phyloP scores from a whole-genome alignment of 306 rosid species.

The Cicer yamashitae region DNA sequence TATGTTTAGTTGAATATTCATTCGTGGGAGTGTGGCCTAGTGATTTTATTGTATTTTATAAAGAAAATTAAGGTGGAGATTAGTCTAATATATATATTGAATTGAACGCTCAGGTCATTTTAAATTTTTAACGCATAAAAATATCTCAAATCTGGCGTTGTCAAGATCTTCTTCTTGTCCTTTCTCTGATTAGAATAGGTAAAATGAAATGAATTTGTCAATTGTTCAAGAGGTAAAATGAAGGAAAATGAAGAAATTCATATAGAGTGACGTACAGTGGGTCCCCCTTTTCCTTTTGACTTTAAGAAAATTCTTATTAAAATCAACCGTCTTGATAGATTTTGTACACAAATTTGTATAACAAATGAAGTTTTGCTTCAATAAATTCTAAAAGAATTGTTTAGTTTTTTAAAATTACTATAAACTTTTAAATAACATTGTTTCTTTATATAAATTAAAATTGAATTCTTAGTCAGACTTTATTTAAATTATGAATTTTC shows the following conservation, averaged over 20 bases:
- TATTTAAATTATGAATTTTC: too few relatives aligned
- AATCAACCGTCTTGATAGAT: background rate
- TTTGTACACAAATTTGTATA: too few relatives aligned
- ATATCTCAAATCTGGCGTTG: background rate
- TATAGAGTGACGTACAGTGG: background rate
- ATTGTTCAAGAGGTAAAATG: constrained; percentile 28
- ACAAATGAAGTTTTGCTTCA: too few relatives aligned
- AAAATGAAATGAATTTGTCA: constrained; percentile 37
- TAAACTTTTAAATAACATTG: too few relatives aligned
- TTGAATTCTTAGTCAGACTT: too few relatives aligned
- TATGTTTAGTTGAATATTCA: background rate
- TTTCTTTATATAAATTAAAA: too few relatives aligned
- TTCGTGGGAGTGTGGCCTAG: constrained; percentile 25
- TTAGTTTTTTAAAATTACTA: too few relatives aligned
- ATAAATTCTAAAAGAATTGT: too few relatives aligned
- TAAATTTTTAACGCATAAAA: constrained; percentile 11
- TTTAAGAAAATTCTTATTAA: background rate
- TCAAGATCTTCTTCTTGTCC: background rate
- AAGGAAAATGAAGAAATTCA: constrained; percentile 3
- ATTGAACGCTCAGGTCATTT: background rate
- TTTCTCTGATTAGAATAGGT: constrained; percentile 34
- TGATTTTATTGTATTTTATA: constrained; percentile 15
- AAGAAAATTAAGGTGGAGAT: background rate
- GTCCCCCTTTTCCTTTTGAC: background rate
- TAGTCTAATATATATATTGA: background rate